These are phyloP conservation scores for Mycena pura DNA, from an alignment of 768 basidiomycete genomes.

Conservation along the genomic window DNA sequence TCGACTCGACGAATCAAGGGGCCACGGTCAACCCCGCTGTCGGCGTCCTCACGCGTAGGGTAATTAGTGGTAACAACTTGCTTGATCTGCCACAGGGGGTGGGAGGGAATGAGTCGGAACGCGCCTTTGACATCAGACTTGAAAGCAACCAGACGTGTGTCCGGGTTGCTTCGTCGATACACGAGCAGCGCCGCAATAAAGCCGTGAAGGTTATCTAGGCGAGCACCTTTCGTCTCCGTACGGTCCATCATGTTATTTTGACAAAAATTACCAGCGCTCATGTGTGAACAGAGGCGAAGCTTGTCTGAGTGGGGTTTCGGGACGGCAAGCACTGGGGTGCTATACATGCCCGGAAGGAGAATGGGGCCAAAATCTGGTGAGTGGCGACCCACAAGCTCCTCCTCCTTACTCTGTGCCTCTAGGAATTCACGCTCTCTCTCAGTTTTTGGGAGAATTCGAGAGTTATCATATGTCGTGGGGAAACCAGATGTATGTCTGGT, in stretches of 20 bases:
- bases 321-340: slow-evolving; percentile 26
- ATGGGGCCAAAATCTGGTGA: background rate
- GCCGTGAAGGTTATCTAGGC: background rate
- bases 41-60: background rate
- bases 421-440: background rate
- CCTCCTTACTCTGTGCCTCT: background rate
- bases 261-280: no score
- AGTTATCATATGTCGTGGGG: no score
- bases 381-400: background rate
- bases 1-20: background rate
- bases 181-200: no score
- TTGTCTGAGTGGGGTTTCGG: slow-evolving; percentile 4
- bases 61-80: slow-evolving; percentile 19
- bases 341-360: slow-evolving; percentile 40
- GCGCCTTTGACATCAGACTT: no score
- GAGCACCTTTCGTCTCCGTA: background rate
- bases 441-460: no score
- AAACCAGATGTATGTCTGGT: no score
- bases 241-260: no score
- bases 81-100: no score
- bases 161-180: no score
- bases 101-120: no score
- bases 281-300: no score
- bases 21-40: background rate
- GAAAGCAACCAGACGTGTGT: no score